These are phyloP conservation scores for Aspergillus oerlinghausenensis DNA, from an alignment of 2,329 filamentous ascomycete genomes.

Conservation along the genomic window DNA sequence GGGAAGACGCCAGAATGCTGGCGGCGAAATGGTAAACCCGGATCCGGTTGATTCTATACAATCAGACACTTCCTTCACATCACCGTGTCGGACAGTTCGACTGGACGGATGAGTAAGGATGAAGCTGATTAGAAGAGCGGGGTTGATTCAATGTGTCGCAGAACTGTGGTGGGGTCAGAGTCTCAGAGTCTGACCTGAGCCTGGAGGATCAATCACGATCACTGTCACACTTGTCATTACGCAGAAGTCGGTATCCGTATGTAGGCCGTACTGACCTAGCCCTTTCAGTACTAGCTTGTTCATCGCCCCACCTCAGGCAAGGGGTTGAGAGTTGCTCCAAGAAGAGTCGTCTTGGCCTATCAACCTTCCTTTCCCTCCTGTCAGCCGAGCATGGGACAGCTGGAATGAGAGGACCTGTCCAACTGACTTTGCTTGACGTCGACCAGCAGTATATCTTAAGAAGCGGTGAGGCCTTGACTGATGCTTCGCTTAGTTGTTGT, in stretches of 20 bases:
- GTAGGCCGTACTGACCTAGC: not conserved
- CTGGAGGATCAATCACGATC: too few species aligned
- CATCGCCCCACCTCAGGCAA: constrained; percentile 16
- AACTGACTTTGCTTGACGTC: constrained; percentile 6
- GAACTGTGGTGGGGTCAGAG: too few species aligned
- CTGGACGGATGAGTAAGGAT: not conserved
- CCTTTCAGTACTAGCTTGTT: not conserved
- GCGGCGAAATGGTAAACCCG: too few species aligned
- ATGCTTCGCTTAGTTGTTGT: not conserved
- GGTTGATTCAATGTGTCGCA: not conserved
- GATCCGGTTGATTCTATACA: too few species aligned
- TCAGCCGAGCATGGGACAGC: constrained; percentile 16
- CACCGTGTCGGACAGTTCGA: not conserved
- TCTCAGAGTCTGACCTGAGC: too few species aligned
- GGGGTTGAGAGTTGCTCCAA: constrained; percentile 17
- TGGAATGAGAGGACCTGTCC: constrained; percentile 14
- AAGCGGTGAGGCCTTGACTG: constrained; percentile 16
- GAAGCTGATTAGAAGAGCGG: not conserved
- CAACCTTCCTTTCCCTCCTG: constrained; percentile 5
- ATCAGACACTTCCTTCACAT: not conserved
- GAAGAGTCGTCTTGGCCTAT: constrained; percentile 20
- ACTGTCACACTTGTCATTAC: not conserved
- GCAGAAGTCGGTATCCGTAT: not conserved
- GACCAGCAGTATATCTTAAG: not conserved
- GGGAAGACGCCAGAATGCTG: not conserved